A percentile compares a stretch with the other conserved stretches of the same genome.
Conservation (phyloP, 345 rosid species). For the Erucastrum elatum region DNA sequence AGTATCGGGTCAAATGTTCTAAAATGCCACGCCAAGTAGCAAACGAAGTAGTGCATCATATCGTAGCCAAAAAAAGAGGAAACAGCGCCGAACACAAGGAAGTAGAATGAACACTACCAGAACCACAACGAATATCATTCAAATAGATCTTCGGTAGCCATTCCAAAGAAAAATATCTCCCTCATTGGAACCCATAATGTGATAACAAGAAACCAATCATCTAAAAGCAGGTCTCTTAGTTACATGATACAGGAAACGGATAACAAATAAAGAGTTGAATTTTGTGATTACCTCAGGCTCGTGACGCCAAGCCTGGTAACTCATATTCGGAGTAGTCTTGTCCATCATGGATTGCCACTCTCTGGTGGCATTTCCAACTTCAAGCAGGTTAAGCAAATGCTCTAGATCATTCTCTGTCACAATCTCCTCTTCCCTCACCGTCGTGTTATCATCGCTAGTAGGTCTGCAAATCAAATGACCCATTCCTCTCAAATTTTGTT, state of each 20-base stretch:
- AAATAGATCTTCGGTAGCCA: not conserved
- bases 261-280: not conserved
- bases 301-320: slow-evolving; percentile 90
- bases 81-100: not conserved
- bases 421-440: slow-evolving; percentile 47
- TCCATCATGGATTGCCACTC: slow-evolving; percentile 95
- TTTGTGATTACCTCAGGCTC: slow-evolving; percentile 69
- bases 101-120: not conserved
- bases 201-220: not conserved
- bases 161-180: not conserved
- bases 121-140: not conserved
- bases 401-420: slow-evolving; percentile 82
- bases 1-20: not conserved
- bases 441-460: slow-evolving; percentile 6
- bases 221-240: not conserved
- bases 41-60: not conserved
- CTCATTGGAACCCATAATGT: not conserved
- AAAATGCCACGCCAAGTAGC: not conserved
- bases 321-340: slow-evolving; percentile 73
- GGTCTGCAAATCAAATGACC: too few species aligned
- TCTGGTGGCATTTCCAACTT: slow-evolving; percentile 58
- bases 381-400: slow-evolving; percentile 73
- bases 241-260: not conserved
- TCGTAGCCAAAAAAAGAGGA: not conserved
- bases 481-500: too few species aligned